These are phyloP conservation scores for Solanum gandarillasii DNA, from an alignment of 257 asterid genomes.

Conservation along the genomic window DNA sequence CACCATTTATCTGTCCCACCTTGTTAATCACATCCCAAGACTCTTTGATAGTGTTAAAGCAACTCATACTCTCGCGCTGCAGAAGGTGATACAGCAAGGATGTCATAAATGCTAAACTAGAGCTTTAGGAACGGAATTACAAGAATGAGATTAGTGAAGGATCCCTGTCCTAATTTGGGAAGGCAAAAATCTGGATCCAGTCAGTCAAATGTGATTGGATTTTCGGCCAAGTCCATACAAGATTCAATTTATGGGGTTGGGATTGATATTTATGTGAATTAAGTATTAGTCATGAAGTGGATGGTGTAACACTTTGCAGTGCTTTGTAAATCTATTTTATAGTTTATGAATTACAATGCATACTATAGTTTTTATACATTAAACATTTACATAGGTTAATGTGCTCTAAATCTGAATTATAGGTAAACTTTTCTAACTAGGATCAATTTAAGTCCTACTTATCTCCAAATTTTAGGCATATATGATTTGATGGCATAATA, in stretches of 20 bases:
- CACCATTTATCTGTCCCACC: slow-evolving; percentile 42
- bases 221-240: background rate
- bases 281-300: background rate
- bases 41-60: slow-evolving; percentile 62
- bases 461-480: background rate
- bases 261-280: background rate
- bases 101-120: slow-evolving; percentile 2
- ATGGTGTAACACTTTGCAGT: background rate
- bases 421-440: background rate
- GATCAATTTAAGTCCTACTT: background rate
- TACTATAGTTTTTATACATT: background rate
- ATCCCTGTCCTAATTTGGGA: background rate
- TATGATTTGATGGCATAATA: background rate
- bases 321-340: background rate
- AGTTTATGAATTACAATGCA: background rate
- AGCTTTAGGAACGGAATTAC: background rate
- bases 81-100: background rate
- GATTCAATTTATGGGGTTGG: background rate
- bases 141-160: background rate
- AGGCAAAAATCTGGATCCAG: background rate
- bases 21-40: slow-evolving; percentile 70
- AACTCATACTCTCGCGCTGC: slow-evolving; percentile 74
- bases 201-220: background rate
- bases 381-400: background rate
- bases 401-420: background rate